These are phyloP conservation scores for Pseudomicrostroma phylloplanum DNA, from an alignment of 1,284 basidiomycete genomes.

Conservation along the genomic window DNA sequence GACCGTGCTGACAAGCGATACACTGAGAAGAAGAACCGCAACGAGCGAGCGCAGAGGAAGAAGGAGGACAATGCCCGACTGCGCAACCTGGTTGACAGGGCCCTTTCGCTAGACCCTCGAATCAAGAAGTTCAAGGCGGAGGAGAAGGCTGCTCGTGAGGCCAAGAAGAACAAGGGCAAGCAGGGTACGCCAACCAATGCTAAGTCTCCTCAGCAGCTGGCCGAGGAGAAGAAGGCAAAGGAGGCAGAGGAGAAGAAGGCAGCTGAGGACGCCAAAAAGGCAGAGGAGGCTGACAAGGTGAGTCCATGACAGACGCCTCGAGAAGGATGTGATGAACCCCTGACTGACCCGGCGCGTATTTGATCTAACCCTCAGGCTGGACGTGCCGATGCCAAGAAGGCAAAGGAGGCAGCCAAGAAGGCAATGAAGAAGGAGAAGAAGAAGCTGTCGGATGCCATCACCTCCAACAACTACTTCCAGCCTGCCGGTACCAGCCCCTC, in stretches of 20 bases:
- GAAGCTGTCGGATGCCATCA: conserved; percentile 53
- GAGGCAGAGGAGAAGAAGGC: conserved; percentile 54
- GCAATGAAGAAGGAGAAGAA: conserved; percentile 50
- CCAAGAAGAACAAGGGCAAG: conserved; percentile 70
- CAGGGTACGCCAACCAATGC: conserved; percentile 24
- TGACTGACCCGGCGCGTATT: conserved; percentile 51
- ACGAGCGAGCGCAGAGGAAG: conserved; percentile 89
- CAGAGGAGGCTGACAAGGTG: conserved; percentile 65
- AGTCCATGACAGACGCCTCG: too few relatives aligned
- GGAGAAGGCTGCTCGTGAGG: conserved; percentile 88
- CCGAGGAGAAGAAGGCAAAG: conserved; percentile 22
- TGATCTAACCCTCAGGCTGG: conserved; percentile 53
- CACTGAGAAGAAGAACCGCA: conserved; percentile 99
- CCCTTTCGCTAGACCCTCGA: conserved; percentile 79
- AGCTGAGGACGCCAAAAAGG: conserved; percentile 65
- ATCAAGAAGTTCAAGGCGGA: conserved; percentile 96
- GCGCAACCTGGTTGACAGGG: conserved; percentile 77
- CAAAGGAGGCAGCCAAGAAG: conserved; percentile 60
- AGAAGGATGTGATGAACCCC: too few relatives aligned
- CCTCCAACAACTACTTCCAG: conserved; percentile 59
- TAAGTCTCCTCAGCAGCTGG: conserved; percentile 25
- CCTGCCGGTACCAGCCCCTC: conserved; percentile 54
- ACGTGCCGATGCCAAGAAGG: conserved; percentile 82
- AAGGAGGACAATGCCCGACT: conserved; percentile 94
- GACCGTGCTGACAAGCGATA: conserved; percentile 97